Evolutionary conservation across 345 rosid species (phyloP).

Genomic region (Fremontodendron californicum): DNA sequence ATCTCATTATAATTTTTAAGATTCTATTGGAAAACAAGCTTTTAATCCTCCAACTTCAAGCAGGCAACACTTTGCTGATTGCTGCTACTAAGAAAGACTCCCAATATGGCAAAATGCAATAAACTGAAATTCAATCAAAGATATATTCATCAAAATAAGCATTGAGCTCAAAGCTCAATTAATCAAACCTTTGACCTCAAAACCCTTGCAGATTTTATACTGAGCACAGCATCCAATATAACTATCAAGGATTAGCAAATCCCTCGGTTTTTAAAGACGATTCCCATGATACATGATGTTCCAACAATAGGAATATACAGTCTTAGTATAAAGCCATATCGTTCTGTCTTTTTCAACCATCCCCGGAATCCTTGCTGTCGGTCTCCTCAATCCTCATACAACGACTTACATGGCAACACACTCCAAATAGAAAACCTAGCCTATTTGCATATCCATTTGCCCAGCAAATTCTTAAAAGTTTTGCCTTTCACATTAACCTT

Average conservation of each 20-base stretch:
- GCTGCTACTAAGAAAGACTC: background rate
- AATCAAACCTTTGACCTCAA: background rate
- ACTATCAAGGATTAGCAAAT: background rate
- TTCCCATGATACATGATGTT: background rate
- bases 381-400: background rate
- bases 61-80: background rate
- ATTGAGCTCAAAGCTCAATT: background rate
- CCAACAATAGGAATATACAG: background rate
- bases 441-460: background rate
- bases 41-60: background rate
- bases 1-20: background rate
- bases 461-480: background rate
- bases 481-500: background rate
- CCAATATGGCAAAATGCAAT: background rate
- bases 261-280: background rate
- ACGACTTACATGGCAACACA: background rate
- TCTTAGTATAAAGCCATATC: background rate
- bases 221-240: background rate
- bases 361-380: background rate
- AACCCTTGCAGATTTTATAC: background rate
- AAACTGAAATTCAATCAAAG: background rate
- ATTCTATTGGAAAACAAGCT: background rate
- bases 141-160: background rate
- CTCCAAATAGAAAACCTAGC: background rate
- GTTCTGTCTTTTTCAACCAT: background rate